Evolutionary conservation across 345 rosid species (phyloP), one percentile per base, ranked within the genome.

Genomic region (Erysimum cheiranthoides): DNA sequence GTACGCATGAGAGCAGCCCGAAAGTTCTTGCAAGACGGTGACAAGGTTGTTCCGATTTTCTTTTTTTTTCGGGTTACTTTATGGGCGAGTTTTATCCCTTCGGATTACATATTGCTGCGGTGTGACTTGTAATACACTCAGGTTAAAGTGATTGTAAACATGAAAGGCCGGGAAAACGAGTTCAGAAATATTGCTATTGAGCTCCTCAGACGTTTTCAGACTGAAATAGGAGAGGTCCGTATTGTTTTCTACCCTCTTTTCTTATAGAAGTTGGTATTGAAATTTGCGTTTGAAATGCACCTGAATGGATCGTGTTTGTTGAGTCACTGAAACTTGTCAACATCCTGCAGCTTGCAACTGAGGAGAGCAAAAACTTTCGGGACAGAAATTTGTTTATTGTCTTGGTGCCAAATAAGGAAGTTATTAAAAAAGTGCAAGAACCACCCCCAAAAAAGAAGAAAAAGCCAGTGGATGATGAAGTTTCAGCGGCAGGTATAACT

Each of bases 101-200:
- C 42, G 73, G 54, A 67, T 36, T 60, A 30, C 39, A 53, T 27
- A 43, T 25, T 76, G 36, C 38, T 56, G 65, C 64, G 38, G 31
- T 73, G 49, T 51, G 61, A 42, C 72, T 31, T 57, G 68, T 42
- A 21, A 67, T 36, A 59, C n/a, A 38, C 80, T 77, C 88, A 95
- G 99, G 99, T 95, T 66, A 95, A 95, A 83, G 89, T 87, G 62
- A 90, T 89, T 43, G 98, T 95, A 76, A 87, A 83, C 82, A 81
- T 95, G 85, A 95, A 90, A 86, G 97, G 99, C 32, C 86, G 97
- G 61, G 93, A 95, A 85, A 89, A 92, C 58, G 93, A 92, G 30
- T 95, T 92, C 86, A 86, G 93, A 79, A 95, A 89, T 78, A 88
- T 77, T 60, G 97, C 97, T 71, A 86, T 92, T 71, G 93, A 86